Evolutionary conservation across 257 asterid species (phyloP).

Genomic region (Catharanthus roseus): DNA sequence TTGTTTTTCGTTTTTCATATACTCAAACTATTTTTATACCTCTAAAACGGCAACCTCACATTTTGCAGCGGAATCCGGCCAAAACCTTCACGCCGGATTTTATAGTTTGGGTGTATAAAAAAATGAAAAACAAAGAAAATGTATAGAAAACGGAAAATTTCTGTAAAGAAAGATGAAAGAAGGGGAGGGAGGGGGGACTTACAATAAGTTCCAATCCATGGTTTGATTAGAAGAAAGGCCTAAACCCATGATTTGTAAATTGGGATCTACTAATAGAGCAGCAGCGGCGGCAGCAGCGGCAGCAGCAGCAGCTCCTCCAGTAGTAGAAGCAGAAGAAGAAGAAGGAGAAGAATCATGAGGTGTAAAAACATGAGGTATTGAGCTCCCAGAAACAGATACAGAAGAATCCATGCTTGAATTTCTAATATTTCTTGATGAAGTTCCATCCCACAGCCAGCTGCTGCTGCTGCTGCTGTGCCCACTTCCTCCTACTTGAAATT

Average conservation of each 20-base stretch:
- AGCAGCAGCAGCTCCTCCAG: constrained; percentile 5
- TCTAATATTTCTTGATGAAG: constrained; percentile 27
- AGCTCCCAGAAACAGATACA: constrained; percentile 21
- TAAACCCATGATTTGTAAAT: constrained; percentile 65
- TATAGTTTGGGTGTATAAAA: no score
- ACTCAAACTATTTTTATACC: no score
- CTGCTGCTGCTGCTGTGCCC: constrained; percentile 38
- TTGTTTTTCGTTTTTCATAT: no score
- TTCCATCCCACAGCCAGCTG: constrained; percentile 76
- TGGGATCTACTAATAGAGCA: constrained; percentile 30
- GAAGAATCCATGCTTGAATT: constrained; percentile 33
- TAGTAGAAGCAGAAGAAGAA: constrained; percentile 19
- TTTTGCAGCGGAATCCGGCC: no score
- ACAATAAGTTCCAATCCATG: constrained; percentile 74
- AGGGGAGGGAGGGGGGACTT: constrained; percentile 12
- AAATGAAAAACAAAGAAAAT: no score
- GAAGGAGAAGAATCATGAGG: constrained; percentile 23
- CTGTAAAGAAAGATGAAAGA: no score
- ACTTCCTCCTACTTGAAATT: constrained; percentile 58
- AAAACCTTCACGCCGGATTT: no score
- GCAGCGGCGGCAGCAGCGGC: constrained; percentile 6
- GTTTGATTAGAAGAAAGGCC: constrained; percentile 62
- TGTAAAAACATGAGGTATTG: constrained; percentile 23
- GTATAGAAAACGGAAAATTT: no score
- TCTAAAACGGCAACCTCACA: no score